Conservation (phyloP, 2,329 filamentous ascomycete species). For the Gliomastix tumulicola region DNA sequence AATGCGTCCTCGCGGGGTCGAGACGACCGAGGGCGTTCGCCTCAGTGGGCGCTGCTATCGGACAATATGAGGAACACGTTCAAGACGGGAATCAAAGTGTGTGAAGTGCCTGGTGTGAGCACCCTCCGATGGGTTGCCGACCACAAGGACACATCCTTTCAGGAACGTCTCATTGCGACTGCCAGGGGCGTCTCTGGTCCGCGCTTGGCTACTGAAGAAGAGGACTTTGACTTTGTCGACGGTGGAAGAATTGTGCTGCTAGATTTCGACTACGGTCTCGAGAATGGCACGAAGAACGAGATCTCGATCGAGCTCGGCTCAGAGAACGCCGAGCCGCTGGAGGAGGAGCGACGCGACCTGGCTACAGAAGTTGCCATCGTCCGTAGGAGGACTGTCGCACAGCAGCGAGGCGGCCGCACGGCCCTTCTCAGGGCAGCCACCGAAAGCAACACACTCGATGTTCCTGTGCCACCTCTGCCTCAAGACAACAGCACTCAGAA, state of each 20-base stretch:
- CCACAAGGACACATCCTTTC: constrained; percentile 36
- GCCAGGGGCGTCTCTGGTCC: constrained; percentile 61
- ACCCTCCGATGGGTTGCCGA: constrained; percentile 66
- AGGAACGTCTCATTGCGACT: constrained; percentile 60
- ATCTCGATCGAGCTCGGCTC: constrained; percentile 70
- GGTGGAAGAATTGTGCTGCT: constrained; percentile 66
- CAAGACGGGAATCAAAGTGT: constrained; percentile 58
- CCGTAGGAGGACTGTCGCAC: constrained; percentile 64
- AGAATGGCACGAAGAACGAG: constrained; percentile 48
- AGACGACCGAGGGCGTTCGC: constrained; percentile 32
- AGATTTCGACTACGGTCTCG: constrained; percentile 62
- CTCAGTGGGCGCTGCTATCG: constrained; percentile 63
- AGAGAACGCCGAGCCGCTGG: constrained; percentile 59
- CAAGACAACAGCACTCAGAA: constrained; percentile 15
- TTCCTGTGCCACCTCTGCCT: constrained; percentile 20
- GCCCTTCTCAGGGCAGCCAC: constrained; percentile 43
- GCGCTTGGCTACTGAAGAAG: constrained; percentile 56
- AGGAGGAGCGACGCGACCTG: constrained; percentile 67
- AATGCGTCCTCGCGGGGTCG: constrained; percentile 20
- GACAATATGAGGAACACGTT: constrained; percentile 66
- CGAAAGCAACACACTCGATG: constrained; percentile 13
- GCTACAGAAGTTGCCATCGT: constrained; percentile 76
- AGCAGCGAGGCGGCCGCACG: constrained; percentile 43
- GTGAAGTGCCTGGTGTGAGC: constrained; percentile 58
- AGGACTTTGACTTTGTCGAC: constrained; percentile 69